Base-by-base conservation (phyloP, 2,329 filamentous ascomycete species). In the Penicillium sp. region DNA sequence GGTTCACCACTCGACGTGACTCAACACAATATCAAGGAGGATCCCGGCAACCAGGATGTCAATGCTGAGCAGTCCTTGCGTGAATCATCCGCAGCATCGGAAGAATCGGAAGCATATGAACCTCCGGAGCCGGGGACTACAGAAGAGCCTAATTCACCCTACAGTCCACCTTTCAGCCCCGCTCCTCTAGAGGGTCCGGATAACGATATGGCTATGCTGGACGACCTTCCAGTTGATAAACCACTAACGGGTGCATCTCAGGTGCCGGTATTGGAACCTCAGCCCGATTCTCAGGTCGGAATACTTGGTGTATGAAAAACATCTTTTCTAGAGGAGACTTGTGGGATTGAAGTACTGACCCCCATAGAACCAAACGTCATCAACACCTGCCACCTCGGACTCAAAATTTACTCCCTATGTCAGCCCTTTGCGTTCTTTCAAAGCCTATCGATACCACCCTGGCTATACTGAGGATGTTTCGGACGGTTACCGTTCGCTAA, bases 381-480 rank as follows among this genome's bases (percentile, higher is more conserved):
- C 64, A 47, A 55, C 59, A 31, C 51, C 58, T 19, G 21, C 42
- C 19, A 11, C 11, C 19, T 57, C 63, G 13, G 56, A 63, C 24
- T 62, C 59, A 52, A 74, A 72, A 63, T 76, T 82, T 76, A 80
- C 80, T 33, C 87, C 91, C 2, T 99, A 99, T 76, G 82, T 90
- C 70, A 96, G 91, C 70, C 90, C 92, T 31, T 81, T 99, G 59
- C 86, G 85, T 65, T 84, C 85, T 65, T 97, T 98, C 75, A 91
- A 87, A 73, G 89, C 90, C 37, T 99, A 90, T 76, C 91, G 93
- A 65, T 97, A 93, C 72, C 93, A 98, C 71, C 90, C 91, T 31
- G 81, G 84, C 51, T 98, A 87, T 76, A 79, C 81, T 63, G 75
- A 88, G 49, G 79, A 85, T 55, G 87, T 96, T 56, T 73, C 85